phyloP scores from a whole-genome alignment of 768 basidiomycete species.

The Pisolithus albus region DNA sequence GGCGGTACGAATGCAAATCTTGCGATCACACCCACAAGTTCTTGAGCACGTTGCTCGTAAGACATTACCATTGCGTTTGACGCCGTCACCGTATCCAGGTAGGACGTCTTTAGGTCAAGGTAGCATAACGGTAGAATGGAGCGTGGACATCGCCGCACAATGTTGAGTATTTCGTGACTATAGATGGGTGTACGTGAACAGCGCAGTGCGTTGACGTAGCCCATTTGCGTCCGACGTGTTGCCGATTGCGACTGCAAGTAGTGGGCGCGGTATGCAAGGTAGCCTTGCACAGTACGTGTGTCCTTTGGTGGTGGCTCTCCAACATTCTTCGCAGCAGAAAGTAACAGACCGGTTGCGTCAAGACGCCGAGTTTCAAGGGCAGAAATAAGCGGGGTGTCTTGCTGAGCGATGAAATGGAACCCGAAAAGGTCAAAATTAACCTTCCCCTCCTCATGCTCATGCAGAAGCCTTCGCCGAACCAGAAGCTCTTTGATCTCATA shows the following conservation, averaged over 20 bases:
- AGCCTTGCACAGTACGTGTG: slow-evolving; percentile 68
- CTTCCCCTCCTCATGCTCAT: slow-evolving; percentile 43
- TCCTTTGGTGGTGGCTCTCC: slow-evolving; percentile 70
- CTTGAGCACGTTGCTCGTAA: slow-evolving; percentile 49
- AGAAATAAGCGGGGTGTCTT: slow-evolving; percentile 47
- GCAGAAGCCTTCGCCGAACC: slow-evolving; percentile 65
- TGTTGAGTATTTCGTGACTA: slow-evolving; percentile 39
- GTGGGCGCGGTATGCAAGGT: slow-evolving; percentile 44
- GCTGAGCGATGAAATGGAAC: slow-evolving; percentile 51
- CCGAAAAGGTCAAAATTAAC: slow-evolving; percentile 61
- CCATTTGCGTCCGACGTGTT: slow-evolving; percentile 61
- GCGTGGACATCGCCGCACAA: slow-evolving; percentile 32
- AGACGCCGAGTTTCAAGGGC: slow-evolving; percentile 49
- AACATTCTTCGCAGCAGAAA: slow-evolving; percentile 45
- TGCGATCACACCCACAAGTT: slow-evolving; percentile 49
- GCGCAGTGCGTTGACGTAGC: slow-evolving; percentile 67
- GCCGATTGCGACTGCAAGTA: slow-evolving; percentile 44
- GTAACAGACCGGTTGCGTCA: slow-evolving; percentile 53
- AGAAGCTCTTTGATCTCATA: slow-evolving; percentile 86
- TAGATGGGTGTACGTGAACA: slow-evolving; percentile 46
- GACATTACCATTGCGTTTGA: slow-evolving; percentile 56
- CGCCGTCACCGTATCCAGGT: slow-evolving; percentile 37
- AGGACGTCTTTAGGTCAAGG: slow-evolving; percentile 31
- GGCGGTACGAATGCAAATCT: slow-evolving; percentile 80
- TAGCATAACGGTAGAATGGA: slow-evolving; percentile 49